A percentile compares a stretch with the other conserved stretches of the same genome.
Conservation (phyloP, 495 filamentous ascomycete genomes). For the Mytilinidion resinicola region DNA sequence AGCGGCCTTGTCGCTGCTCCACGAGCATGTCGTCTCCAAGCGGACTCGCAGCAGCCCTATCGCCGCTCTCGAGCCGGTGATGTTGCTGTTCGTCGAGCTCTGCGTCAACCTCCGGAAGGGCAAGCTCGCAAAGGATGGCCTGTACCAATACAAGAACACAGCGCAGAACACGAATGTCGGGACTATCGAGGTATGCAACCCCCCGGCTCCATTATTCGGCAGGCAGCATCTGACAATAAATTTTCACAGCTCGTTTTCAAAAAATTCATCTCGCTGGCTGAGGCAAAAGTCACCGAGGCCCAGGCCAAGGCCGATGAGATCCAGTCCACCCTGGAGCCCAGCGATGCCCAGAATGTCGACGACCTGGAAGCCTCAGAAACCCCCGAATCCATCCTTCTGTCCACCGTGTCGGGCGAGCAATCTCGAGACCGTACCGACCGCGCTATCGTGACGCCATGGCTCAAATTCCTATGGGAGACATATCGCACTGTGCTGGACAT, state of each 20-base stretch:
- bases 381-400: conserved; percentile 93
- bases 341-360: conserved; percentile 67
- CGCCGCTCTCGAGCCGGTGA: conserved; percentile 92
- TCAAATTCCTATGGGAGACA: conserved; percentile 99
- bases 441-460: conserved; percentile 96
- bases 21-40: conserved; percentile 99
- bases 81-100: conserved; percentile 94
- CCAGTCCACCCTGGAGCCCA: conserved; percentile 75
- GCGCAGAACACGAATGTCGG: conserved; percentile 97
- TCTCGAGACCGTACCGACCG: conserved; percentile 93
- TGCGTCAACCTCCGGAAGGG: conserved; percentile 95
- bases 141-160: conserved; percentile 99
- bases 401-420: conserved; percentile 96
- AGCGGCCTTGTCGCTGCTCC: conserved; percentile 87
- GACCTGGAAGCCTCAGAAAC: conserved; percentile 97
- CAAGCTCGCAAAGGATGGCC: conserved; percentile 94
- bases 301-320: conserved; percentile 94
- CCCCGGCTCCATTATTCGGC: not conserved
- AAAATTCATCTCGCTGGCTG: conserved; percentile 94
- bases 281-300: conserved; percentile 91
- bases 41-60: conserved; percentile 95
- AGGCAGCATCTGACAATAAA: conserved; percentile 4
- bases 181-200: conserved; percentile 75
- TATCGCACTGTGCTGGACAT: conserved; percentile 98
- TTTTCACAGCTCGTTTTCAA: conserved; percentile 73